These are phyloP conservation scores for Dioscorea zingiberensis DNA, from an alignment of 106 monocot genomes.

Conservation along the genomic window DNA sequence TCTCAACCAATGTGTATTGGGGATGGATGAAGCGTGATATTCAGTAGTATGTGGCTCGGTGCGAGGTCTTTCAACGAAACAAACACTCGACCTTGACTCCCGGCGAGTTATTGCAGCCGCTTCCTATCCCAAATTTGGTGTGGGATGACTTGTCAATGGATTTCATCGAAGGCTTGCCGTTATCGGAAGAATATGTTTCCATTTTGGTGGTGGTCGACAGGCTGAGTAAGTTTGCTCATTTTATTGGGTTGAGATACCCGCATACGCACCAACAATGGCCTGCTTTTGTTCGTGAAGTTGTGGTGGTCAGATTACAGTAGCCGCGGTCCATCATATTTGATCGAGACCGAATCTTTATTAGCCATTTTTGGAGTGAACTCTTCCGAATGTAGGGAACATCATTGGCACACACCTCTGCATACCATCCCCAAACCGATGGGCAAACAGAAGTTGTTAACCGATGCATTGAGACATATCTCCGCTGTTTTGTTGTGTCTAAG, in stretches of 20 bases:
- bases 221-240: slow-evolving; percentile 6
- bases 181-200: neutral
- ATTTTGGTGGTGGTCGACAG: too few relatives aligned
- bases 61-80: neutral
- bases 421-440: slow-evolving; percentile 1
- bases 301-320: neutral
- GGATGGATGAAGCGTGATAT: too few relatives aligned
- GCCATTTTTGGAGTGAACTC: neutral
- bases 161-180: slow-evolving; percentile 1
- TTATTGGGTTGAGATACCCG: neutral
- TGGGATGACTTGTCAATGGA: slow-evolving; percentile 8
- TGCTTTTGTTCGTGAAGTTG: neutral
- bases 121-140: neutral
- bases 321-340: neutral
- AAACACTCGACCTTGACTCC: neutral
- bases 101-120: neutral
- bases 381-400: neutral
- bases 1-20: too few relatives aligned
- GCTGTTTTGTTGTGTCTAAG: neutral
- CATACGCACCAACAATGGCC: neutral
- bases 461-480: neutral
- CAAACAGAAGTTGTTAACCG: slow-evolving; percentile 1
- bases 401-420: neutral
- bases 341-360: neutral
- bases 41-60: too few relatives aligned